Evolutionary conservation across 2,329 filamentous ascomycete genomes (phyloP), one percentile per base, ranked within the genome.

Genomic region (Colletotrichum salicis): DNA sequence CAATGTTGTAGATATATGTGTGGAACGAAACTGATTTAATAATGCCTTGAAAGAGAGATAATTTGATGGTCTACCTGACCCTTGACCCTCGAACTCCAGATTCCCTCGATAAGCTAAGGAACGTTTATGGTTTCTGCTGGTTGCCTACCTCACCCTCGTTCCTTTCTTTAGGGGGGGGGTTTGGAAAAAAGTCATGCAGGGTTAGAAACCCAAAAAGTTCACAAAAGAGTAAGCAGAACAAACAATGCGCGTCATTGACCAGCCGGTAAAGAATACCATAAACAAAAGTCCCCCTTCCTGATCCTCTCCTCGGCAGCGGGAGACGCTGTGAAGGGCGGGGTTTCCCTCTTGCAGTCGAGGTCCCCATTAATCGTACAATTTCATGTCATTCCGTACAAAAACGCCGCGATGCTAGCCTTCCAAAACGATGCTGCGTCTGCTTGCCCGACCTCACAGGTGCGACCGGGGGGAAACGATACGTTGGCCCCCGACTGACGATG

Each of bases 281-380:
- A 45, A 19, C 33, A 60, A 65, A 45, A 51, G 33, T 6, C 45
- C 45, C 6, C 45, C n/a, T 48, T 31, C 12, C 15, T 4, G 15
- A 22, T 2, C 51, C 59, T 51, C 48, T 37, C 45, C 48, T 45
- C 22, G 13, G 31, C n/a, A 41, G 31, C 29, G 8, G 15, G 45
- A 68, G 58, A 54, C 41, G 19, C 35, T 29, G 45, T 52, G 59
- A 52, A 33, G 52, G 41, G 27, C 33, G 58, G 52, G 27, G 13
- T 6, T 45, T 29, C n/a, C 62, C 62, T 33, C 22, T 6, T 33
- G n/a, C 8, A 48, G 41, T 48, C 41, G 41, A 48, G 41, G 41
- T 22, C 33, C 59, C 69, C 31, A 35, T 60, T 69, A 69, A 51
- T 72, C 70, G 70, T 72, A 72, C 70, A 71, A 66, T 52, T 69